Conservation (phyloP, 129 eudicot genomes). For the Dittrichia graveolens region DNA sequence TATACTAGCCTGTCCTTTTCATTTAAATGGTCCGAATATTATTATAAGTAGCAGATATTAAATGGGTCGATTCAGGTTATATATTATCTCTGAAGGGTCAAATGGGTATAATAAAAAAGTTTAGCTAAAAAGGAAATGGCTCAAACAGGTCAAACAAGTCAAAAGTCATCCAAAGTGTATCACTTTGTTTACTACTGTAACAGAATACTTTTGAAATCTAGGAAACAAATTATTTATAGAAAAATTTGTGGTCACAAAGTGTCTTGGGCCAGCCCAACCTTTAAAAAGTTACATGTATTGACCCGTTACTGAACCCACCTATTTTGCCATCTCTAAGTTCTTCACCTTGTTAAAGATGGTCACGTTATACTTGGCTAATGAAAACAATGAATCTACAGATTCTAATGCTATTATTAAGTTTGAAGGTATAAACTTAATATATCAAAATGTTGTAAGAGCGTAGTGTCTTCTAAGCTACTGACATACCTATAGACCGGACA, state of each 20-base stretch:
- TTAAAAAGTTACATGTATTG: background rate
- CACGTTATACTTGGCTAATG: slow-evolving; percentile 6
- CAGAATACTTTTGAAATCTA: background rate
- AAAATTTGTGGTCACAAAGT: background rate
- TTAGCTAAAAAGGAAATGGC: background rate
- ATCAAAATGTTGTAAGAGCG: background rate
- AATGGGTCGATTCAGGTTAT: background rate
- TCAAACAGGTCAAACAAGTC: background rate
- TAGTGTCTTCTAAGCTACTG: background rate
- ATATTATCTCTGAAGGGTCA: background rate
- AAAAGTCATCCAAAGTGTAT: background rate
- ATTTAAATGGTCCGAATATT: background rate
- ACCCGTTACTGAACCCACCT: background rate
- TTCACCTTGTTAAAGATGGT: slow-evolving; percentile 40
- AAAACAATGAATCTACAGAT: slow-evolving; percentile 26
- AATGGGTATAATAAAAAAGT: background rate
- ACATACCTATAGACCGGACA: slow-evolving; percentile 3
- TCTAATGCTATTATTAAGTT: slow-evolving; percentile 40
- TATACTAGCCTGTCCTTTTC: background rate
- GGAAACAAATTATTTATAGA: background rate
- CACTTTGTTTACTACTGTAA: background rate
- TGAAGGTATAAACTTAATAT: slow-evolving; percentile 34
- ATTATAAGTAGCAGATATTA: background rate
- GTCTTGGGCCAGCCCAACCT: background rate
- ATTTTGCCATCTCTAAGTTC: slow-evolving; percentile 34